A percentile compares a stretch with the other conserved stretches of the same genome.
These are phyloP conservation scores for Peniophora sp. DNA, from an alignment of 1,284 basidiomycete genomes.

Conservation along the genomic window DNA sequence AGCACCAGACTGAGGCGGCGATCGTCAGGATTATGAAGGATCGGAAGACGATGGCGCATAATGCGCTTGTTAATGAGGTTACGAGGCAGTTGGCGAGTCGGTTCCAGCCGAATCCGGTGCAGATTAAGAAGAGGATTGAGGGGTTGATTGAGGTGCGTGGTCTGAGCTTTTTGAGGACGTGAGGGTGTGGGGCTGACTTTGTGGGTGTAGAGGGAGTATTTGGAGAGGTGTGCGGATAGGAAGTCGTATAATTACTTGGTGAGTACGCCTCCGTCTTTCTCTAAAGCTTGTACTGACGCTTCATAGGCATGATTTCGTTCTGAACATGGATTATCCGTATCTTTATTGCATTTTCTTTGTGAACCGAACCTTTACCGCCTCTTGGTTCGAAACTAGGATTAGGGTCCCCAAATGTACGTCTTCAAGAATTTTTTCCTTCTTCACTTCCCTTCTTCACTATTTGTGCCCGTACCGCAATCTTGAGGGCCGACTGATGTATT, in stretches of 20 bases:
- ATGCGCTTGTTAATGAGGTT: constrained; percentile 87
- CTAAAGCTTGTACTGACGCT: background rate
- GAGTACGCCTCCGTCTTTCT: constrained; percentile 3
- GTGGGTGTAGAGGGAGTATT: constrained; percentile 63
- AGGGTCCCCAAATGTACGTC: too few species aligned
- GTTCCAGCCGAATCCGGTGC: constrained; percentile 80
- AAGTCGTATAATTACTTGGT: constrained; percentile 79
- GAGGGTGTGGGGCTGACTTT: constrained; percentile 3
- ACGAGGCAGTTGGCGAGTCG: constrained; percentile 78
- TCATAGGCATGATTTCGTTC: background rate
- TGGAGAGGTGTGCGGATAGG: constrained; percentile 72
- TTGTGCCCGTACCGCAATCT: too few species aligned
- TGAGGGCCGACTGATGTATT: too few species aligned
- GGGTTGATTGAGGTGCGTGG: constrained; percentile 79
- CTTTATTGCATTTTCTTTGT: background rate
- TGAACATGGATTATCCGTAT: background rate
- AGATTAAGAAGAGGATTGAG: constrained; percentile 95
- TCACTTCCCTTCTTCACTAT: too few species aligned
- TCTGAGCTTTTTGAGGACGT: background rate
- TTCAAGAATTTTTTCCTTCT: too few species aligned
- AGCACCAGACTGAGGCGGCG: constrained; percentile 89
- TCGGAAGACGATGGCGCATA: constrained; percentile 84
- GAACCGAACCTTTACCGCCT: too few species aligned
- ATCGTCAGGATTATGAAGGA: constrained; percentile 99
- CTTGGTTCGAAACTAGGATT: too few species aligned